Evolutionary conservation across 2,329 filamentous ascomycete genomes (phyloP).

Genomic region (Ilyonectria sp.): DNA sequence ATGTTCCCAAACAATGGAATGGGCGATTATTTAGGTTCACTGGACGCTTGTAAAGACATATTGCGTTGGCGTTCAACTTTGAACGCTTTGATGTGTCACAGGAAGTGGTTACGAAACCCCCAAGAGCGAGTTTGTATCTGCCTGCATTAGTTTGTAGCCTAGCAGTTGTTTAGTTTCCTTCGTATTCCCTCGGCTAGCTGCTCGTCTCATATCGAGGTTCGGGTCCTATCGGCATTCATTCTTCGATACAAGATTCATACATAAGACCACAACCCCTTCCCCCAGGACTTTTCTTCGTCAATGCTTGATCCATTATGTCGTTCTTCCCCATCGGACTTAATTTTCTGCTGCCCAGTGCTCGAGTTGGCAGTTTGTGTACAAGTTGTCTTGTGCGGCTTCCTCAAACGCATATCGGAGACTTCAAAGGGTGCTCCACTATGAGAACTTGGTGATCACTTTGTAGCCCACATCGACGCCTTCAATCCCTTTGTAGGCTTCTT

Average conservation of each 20-base stretch:
- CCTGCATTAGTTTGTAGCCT: neutral
- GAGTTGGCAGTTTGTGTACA: neutral
- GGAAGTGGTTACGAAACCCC: neutral
- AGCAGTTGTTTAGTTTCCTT: neutral
- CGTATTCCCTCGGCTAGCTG: neutral
- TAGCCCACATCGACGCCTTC: conserved; percentile 43
- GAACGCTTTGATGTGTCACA: neutral
- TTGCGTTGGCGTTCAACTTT: neutral
- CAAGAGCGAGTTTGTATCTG: neutral
- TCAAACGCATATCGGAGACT: neutral
- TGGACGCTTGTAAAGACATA: neutral
- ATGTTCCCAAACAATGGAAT: neutral
- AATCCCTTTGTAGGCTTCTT: conserved; percentile 37
- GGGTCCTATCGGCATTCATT: no score
- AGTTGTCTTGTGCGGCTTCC: neutral
- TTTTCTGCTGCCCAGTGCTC: neutral
- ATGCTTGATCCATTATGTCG: no score
- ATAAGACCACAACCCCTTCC: no score
- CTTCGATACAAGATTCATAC: no score
- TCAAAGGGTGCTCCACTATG: neutral
- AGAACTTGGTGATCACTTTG: neutral
- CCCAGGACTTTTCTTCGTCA: no score
- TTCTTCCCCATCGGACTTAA: no score
- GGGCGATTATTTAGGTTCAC: no score
- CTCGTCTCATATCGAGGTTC: no score